Evolutionary conservation across 345 rosid species (phyloP), one percentile per base, ranked within the genome.

Genomic region (Acer saccharum): DNA sequence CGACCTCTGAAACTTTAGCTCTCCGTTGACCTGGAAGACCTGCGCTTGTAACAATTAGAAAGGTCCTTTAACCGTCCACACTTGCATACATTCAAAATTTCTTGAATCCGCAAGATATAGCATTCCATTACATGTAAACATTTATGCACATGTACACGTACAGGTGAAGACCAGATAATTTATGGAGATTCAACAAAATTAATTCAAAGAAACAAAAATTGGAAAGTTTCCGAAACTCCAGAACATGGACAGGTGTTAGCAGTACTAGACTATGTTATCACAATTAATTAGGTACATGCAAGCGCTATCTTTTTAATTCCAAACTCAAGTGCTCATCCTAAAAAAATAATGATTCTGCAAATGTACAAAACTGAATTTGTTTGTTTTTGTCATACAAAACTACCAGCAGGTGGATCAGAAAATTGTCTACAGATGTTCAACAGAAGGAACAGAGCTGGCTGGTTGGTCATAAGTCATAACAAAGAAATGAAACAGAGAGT

Each of bases 1-100:
- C 83, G 43, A 89, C 62, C 29, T 89, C 89, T 5, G 82, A 69
- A 68, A 61, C 71, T 71, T 87, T 87, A 74, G 86, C 83, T 75
- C 79, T 85, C 52, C 58, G 82, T 55, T 74, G 83, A 63, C 88
- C 86, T 17, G 84, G 92, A 35, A 43, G 46, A 16, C 92, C 90
- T 86, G 54, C 63, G 43, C 7, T n/a, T 54, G 10, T 41, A 72
- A 60, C 74, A 54, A 75, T 50, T 48, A 29, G 23, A 63, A 68
- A 29, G 44, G 41, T 39, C 43, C 20, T 75, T 50, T 18, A 9
- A 18, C 14, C 6, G 27, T 52, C 68, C 50, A 58, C 69, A 20
- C 21, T 0, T 58, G 9, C 21, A 9, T 20, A 58, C 10, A 58
- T 58, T 17, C 63, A n/a, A n/a, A n/a, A 58, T 58, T 58, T 20